phyloP scores from a whole-genome alignment of 768 basidiomycete genomes.

The Gymnopilus junonius region DNA sequence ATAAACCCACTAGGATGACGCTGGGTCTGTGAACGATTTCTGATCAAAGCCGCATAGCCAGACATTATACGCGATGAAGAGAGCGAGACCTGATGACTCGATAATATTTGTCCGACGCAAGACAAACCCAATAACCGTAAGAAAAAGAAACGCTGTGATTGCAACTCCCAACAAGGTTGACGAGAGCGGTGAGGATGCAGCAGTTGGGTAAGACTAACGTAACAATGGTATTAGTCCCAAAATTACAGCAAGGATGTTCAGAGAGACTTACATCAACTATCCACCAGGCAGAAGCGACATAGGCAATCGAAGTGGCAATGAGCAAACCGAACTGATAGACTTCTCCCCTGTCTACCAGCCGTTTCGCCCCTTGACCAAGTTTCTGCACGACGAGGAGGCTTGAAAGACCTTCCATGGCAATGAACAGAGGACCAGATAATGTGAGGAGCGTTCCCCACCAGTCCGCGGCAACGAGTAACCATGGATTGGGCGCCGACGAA shows the following conservation, averaged over 20 bases:
- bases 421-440: conserved; percentile 77
- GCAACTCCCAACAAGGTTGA: conserved; percentile 90
- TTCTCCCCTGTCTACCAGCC: conserved; percentile 71
- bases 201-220: conserved; percentile 76
- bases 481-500: conserved; percentile 63
- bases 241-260: background rate
- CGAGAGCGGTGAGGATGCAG: conserved; percentile 82
- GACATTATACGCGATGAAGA: conserved; percentile 89
- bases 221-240: conserved; percentile 18
- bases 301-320: conserved; percentile 76
- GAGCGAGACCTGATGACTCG: conserved; percentile 85
- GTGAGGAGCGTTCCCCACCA: conserved; percentile 78
- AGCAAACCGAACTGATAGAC: conserved; percentile 77
- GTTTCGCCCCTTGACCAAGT: conserved; percentile 77
- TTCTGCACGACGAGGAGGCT: conserved; percentile 84
- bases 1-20: conserved; percentile 73
- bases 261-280: conserved; percentile 69
- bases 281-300: conserved; percentile 87
- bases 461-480: conserved; percentile 56
- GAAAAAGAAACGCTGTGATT: conserved; percentile 85
- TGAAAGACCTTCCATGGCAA: conserved; percentile 83
- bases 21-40: conserved; percentile 71
- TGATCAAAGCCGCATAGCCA: conserved; percentile 89
- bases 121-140: conserved; percentile 90
- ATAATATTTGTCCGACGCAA: conserved; percentile 90